A percentile compares a stretch with the other conserved stretches of the same genome.
phyloP scores from a whole-genome alignment of 75 land plant genomes.

The Picea sitchensis region DNA sequence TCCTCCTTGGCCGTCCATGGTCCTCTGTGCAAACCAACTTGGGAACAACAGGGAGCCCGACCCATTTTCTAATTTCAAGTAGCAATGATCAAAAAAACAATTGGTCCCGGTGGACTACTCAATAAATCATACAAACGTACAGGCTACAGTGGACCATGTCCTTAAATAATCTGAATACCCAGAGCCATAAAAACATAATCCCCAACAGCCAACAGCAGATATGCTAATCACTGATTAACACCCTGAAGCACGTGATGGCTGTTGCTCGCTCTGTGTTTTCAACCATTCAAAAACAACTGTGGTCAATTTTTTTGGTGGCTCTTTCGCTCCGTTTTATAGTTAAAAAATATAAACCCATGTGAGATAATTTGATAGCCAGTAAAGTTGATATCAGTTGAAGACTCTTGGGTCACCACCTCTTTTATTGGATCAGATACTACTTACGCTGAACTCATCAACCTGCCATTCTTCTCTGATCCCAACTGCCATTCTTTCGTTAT shows the following conservation, averaged over 20 bases:
- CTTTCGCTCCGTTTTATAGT: not conserved
- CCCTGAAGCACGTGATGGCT: not conserved
- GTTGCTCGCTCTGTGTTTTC: not conserved
- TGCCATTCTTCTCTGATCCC: not conserved
- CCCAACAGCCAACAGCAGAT: not conserved
- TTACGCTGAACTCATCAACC: no score
- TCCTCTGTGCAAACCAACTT: slow-evolving; percentile 22
- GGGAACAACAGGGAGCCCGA: slow-evolving; percentile 14
- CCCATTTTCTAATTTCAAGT: slow-evolving; percentile 10
- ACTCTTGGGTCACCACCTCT: not conserved
- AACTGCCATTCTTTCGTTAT: not conserved
- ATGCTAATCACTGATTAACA: not conserved
- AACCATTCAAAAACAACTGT: not conserved
- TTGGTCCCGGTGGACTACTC: no score
- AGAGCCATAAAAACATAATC: no score
- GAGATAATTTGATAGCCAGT: not conserved
- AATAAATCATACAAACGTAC: no score
- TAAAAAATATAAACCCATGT: not conserved
- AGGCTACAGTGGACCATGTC: no score
- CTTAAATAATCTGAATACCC: no score
- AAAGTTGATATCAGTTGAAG: not conserved
- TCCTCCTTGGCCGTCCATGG: slow-evolving; percentile 36
- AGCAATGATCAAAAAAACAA: no score
- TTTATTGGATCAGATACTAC: not conserved
- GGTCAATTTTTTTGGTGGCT: not conserved